A percentile compares a stretch with the other conserved stretches of the same genome.
Evolutionary conservation across 768 basidiomycete genomes (phyloP).

Genomic region (Strobilomyces dryophilus): DNA sequence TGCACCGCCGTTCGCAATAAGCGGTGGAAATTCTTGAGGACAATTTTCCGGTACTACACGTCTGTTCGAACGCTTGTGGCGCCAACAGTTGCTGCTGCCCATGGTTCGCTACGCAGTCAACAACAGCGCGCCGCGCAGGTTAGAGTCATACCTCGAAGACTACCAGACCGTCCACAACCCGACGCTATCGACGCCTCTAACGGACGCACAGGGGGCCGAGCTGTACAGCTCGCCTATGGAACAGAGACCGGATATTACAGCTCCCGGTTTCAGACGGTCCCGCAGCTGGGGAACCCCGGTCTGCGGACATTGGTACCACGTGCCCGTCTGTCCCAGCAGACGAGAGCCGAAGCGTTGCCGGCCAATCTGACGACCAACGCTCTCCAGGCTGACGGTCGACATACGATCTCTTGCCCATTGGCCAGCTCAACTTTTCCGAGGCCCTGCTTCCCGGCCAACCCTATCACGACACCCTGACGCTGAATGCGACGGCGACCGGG

Average conservation of each 20-base stretch:
- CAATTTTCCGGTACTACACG: no score
- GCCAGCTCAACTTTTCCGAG: slow-evolving; percentile 78
- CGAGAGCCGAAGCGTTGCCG: slow-evolving; percentile 53
- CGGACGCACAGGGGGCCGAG: no score
- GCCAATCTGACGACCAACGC: slow-evolving; percentile 58
- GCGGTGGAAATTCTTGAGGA: no score
- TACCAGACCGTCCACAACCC: slow-evolving; percentile 73
- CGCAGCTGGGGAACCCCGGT: slow-evolving; percentile 43
- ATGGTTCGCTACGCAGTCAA: slow-evolving; percentile 74
- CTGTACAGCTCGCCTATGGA: slow-evolving; percentile 86
- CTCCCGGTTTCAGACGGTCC: slow-evolving; percentile 39
- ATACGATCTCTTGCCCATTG: slow-evolving; percentile 65
- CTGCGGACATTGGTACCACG: slow-evolving; percentile 60
- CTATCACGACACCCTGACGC: slow-evolving; percentile 30
- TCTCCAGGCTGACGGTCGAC: slow-evolving; percentile 55
- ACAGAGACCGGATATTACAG: slow-evolving; percentile 70
- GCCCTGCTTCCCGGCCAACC: slow-evolving; percentile 67
- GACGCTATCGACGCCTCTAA: slow-evolving; percentile 20
- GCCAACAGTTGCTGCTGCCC: no score
- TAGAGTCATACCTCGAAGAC: slow-evolving; percentile 81
- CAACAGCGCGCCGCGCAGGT: slow-evolving; percentile 84
- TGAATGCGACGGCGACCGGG: slow-evolving; percentile 50
- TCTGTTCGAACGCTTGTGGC: no score
- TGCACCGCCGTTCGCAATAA: no score
- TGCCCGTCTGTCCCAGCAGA: slow-evolving; percentile 83